A percentile compares a stretch with the other conserved stretches of the same genome.
phyloP scores from a whole-genome alignment of 768 basidiomycete genomes.

The Lepiota subincarnata region DNA sequence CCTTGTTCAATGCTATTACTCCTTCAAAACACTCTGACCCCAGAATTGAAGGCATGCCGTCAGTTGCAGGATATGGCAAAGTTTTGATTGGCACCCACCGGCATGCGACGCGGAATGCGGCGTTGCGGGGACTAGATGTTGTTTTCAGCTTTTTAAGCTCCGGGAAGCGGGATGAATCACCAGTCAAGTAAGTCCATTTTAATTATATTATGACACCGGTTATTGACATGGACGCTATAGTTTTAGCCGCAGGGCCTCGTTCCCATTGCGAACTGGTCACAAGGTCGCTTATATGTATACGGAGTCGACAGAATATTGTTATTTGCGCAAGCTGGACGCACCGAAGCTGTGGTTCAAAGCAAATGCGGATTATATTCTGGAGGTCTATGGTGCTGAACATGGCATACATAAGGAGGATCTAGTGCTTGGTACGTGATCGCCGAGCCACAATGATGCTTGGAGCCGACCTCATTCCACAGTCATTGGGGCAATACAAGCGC shows the following conservation, averaged over 20 bases:
- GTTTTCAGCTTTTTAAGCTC: constrained; percentile 41
- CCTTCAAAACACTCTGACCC: constrained; percentile 45
- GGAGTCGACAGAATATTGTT: constrained; percentile 67
- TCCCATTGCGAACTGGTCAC: constrained; percentile 60
- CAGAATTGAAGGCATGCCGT: constrained; percentile 44
- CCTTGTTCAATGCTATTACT: constrained; percentile 67
- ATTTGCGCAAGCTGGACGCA: constrained; percentile 56
- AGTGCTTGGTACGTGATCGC: constrained; percentile 37
- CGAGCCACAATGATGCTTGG: neutral
- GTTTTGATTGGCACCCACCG: constrained; percentile 44
- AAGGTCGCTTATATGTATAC: constrained; percentile 64
- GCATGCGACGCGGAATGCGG: constrained; percentile 53
- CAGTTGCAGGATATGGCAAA: constrained; percentile 62
- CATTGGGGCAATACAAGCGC: constrained; percentile 66
- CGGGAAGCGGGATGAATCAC: constrained; percentile 23
- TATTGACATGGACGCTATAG: constrained; percentile 26
- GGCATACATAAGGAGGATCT: constrained; percentile 57
- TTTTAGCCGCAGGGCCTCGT: constrained; percentile 52
- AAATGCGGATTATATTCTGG: constrained; percentile 61
- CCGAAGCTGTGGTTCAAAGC: constrained; percentile 72
- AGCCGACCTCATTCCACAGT: constrained; percentile 27
- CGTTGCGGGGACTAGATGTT: constrained; percentile 47
- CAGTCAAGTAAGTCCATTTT: constrained; percentile 27
- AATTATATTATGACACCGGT: neutral
- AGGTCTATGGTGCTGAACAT: constrained; percentile 45